A percentile compares a stretch with the other conserved stretches of the same genome.
These are phyloP conservation scores for Aurinia saxatilis DNA, from an alignment of 345 rosid species.

Conservation along the genomic window DNA sequence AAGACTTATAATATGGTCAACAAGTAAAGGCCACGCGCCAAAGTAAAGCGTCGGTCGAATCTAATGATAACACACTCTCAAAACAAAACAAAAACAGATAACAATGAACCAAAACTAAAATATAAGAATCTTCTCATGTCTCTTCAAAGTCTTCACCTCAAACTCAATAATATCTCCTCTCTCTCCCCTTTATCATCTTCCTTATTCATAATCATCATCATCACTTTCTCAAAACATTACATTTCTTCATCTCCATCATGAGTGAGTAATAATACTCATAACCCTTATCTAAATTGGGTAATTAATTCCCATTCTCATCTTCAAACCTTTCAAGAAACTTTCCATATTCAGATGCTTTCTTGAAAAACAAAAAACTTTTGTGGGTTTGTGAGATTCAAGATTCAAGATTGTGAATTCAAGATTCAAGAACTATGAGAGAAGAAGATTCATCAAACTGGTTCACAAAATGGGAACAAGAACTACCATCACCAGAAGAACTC, in stretches of 20 bases:
- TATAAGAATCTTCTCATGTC: conserved; percentile 24
- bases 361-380: neutral
- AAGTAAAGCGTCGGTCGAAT: conserved; percentile 26
- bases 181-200: conserved; percentile 1
- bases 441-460: conserved; percentile 71
- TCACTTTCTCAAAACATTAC: no score
- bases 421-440: conserved; percentile 47
- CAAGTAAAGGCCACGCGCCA: conserved; percentile 23
- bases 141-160: conserved; percentile 26
- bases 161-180: conserved; percentile 13
- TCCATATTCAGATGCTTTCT: neutral
- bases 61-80: conserved; percentile 15
- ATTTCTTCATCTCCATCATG: neutral
- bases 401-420: neutral
- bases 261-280: neutral
- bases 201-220: conserved; percentile 7
- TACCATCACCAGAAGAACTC: conserved; percentile 82
- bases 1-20: neutral
- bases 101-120: neutral
- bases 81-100: conserved; percentile 1
- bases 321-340: no score
- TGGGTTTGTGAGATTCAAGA: neutral
- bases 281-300: neutral
- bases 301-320: no score
- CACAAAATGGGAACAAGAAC: conserved; percentile 81